phyloP scores from a whole-genome alignment of 495 filamentous ascomycete genomes.

The Paragyromitra xinjiangensis region DNA sequence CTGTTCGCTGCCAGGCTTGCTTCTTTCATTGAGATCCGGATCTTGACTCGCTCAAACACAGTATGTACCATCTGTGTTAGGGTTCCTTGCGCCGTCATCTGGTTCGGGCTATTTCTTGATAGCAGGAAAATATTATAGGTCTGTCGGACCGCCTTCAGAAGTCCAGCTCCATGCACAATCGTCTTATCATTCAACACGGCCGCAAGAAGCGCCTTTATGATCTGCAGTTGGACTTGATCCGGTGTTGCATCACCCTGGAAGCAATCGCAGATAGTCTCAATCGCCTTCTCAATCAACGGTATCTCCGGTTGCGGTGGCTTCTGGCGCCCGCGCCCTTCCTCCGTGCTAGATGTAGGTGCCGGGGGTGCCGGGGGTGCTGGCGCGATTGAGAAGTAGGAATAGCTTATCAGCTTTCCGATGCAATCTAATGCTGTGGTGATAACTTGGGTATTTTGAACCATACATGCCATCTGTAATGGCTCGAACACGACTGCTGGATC shows the following conservation, averaged over 20 bases:
- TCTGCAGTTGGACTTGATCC: conserved; percentile 92
- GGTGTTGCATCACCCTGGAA: conserved; percentile 95
- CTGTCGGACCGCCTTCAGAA: conserved; percentile 96
- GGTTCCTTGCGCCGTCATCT: conserved; percentile 95
- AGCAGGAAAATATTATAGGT: conserved; percentile 99
- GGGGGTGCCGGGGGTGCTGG: conserved; percentile 64
- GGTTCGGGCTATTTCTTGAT: conserved; percentile 87
- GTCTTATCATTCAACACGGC: conserved; percentile 98
- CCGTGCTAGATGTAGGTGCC: conserved; percentile 37
- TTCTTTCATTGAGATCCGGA: conserved; percentile 86
- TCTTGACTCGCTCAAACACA: conserved; percentile 93
- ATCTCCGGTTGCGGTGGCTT: conserved; percentile 61
- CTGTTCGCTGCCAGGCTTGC: conserved; percentile 60
- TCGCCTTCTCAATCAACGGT: conserved; percentile 93
- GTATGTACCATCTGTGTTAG: conserved; percentile 98
- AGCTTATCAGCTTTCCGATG: conserved; percentile 98
- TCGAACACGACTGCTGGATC: conserved; percentile 92
- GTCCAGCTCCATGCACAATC: conserved; percentile 94
- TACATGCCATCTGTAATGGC: conserved; percentile 86
- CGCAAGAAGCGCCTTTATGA: conserved; percentile 93
- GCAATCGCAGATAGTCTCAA: conserved; percentile 99
- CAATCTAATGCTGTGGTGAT: conserved; percentile 93
- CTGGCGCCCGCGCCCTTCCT: conserved; percentile 64
- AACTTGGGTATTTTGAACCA: conserved; percentile 79
- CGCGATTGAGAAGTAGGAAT: conserved; percentile 88